Evolutionary conservation across 495 filamentous ascomycete genomes (phyloP), one percentile per base, ranked within the genome.

Genomic region (Endocarpon pusillum): DNA sequence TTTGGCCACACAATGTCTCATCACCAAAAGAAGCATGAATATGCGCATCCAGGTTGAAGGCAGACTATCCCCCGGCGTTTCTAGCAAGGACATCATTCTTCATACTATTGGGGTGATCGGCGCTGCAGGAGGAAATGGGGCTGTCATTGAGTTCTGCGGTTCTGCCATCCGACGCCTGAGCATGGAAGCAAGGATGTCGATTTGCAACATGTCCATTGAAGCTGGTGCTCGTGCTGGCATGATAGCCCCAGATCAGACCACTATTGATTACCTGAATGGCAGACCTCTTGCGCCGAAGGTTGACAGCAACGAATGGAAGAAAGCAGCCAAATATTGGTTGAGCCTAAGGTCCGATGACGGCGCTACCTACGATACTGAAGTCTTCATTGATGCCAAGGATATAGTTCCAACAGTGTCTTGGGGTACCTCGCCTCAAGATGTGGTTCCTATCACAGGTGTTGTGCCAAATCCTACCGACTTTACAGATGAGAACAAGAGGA

Each of bases 151-250:
- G 62, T 97, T 79, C 67, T 91, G 82, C 45, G 89, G 89, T 33
- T 91, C 83, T 33, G 83, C 86, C 34, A 94, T 97, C 49, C 71
- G 81, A 41, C 58, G 56, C 25, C 64, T 97, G 44, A 92, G 82
- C 58, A 94, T 97, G 72, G 89, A 97, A 53, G 89, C 89, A 23
- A 77, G 89, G 47, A 96, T 97, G 87, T 93, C 83, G 36, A 89
- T 97, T 51, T 96, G 89, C 60, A 97, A 97, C 63, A 97, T 97
- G 89, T 84, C 87, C n/a, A 94, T 96, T 51, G 89, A 97, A 63
- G 89, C 61, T 38, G 89, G 89, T 59, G 89, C 89, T 24, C 70
- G 89, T 62, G 87, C 89, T 37, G 89, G 89, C 39, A 87, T 97
- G 81, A 75, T 97, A 36, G 89, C 89, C 18, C 89, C 89, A 2